Evolutionary conservation across 495 filamentous ascomycete species (phyloP).

Genomic region (Hyaloscypha hepaticicola): DNA sequence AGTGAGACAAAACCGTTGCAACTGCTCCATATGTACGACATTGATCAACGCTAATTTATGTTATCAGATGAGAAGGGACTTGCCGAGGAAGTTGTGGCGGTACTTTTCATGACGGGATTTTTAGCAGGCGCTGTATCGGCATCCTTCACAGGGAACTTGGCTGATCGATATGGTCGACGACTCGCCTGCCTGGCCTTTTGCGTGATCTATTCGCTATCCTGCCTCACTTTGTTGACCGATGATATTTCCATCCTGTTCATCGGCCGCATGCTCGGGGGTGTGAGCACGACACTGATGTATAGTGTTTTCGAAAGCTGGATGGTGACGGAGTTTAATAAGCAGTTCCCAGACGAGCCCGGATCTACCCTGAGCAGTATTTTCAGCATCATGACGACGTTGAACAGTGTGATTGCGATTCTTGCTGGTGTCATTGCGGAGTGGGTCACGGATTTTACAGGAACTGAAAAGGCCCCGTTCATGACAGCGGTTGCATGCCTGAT

Average conservation of each 20-base stretch:
- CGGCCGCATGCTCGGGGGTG: slow-evolving; percentile 52
- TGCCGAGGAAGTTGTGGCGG: slow-evolving; percentile 43
- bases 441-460: slow-evolving; percentile 41
- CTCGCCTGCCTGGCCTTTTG: slow-evolving; percentile 50
- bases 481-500: slow-evolving; percentile 40
- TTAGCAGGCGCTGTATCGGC: slow-evolving; percentile 48
- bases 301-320: slow-evolving; percentile 59
- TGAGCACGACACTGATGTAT: slow-evolving; percentile 54
- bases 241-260: slow-evolving; percentile 42
- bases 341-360: slow-evolving; percentile 34
- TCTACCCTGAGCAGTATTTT: slow-evolving; percentile 46
- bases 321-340: slow-evolving; percentile 49
- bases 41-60: slow-evolving; percentile 2
- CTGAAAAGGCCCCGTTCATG: slow-evolving; percentile 51
- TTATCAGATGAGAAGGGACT: slow-evolving; percentile 45
- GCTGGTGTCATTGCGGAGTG: slow-evolving; percentile 44
- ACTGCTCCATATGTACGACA: neutral
- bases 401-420: slow-evolving; percentile 49
- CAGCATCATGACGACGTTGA: slow-evolving; percentile 50
- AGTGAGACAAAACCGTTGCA: neutral
- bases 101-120: slow-evolving; percentile 53
- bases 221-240: slow-evolving; percentile 44
- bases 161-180: slow-evolving; percentile 51
- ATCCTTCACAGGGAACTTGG: slow-evolving; percentile 46
- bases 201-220: slow-evolving; percentile 48